These are phyloP conservation scores for Royoungia palumana DNA, from an alignment of 768 basidiomycete genomes.

Conservation along the genomic window DNA sequence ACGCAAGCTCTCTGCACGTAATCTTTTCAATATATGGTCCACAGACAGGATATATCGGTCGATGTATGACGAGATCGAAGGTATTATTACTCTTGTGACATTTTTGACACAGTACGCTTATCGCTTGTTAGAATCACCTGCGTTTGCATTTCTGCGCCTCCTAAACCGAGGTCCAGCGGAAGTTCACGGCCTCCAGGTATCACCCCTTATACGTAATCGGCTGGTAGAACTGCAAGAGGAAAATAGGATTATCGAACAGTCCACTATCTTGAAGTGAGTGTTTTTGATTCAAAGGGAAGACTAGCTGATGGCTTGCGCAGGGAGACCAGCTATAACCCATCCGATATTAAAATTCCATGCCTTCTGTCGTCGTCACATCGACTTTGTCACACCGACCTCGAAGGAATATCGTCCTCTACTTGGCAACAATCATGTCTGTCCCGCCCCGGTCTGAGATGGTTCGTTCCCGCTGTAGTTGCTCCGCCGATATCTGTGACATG, in stretches of 20 bases:
- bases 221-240: conserved; percentile 50
- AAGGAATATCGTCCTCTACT: conserved; percentile 53
- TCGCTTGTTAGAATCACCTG: conserved; percentile 41
- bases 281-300: not conserved
- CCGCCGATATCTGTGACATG: conserved; percentile 76
- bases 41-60: conserved; percentile 76
- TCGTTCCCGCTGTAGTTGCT: conserved; percentile 79
- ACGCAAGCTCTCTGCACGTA: conserved; percentile 55
- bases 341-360: conserved; percentile 15
- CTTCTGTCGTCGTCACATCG: conserved; percentile 26
- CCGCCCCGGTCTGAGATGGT: conserved; percentile 77
- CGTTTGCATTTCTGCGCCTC: conserved; percentile 78
- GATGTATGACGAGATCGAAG: conserved; percentile 49
- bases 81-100: conserved; percentile 38
- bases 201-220: conserved; percentile 57
- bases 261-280: conserved; percentile 45
- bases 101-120: not conserved
- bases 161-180: conserved; percentile 62
- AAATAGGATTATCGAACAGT: conserved; percentile 35
- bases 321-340: conserved; percentile 17
- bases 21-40: conserved; percentile 88
- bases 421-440: conserved; percentile 84
- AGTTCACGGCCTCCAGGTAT: conserved; percentile 55
- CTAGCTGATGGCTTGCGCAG: conserved; percentile 14
- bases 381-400: conserved; percentile 46